A percentile compares a stretch with the other conserved stretches of the same genome.
These are phyloP conservation scores for Chimonanthus praecox DNA, from an alignment of 164 flowering plant genomes.

Conservation along the genomic window DNA sequence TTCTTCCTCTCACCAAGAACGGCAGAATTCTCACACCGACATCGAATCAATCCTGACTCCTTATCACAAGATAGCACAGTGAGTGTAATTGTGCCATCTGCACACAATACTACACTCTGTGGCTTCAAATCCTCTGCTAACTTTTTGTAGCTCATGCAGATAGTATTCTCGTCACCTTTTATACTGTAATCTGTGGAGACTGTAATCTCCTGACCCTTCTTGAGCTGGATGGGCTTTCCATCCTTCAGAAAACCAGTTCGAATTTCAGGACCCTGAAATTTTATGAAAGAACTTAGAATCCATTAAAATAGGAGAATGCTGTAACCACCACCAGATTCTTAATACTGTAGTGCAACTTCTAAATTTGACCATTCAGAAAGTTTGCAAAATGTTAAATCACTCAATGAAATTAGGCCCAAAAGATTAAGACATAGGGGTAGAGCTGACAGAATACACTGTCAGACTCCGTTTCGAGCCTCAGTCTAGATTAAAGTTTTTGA, in stretches of 20 bases:
- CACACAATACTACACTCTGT: constrained; percentile 18
- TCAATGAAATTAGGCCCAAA: too few species aligned
- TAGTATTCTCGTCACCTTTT: constrained; percentile 52
- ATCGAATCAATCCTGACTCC: constrained; percentile 58
- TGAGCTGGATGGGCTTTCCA: constrained; percentile 53
- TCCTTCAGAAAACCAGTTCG: constrained; percentile 67
- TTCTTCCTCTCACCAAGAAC: constrained; percentile 70
- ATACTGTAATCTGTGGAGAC: constrained; percentile 51
- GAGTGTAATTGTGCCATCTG: constrained; percentile 27
- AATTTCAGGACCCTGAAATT: constrained; percentile 65
- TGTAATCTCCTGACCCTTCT: constrained; percentile 60
- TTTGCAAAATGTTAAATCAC: too few species aligned
- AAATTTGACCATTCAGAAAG: too few species aligned
- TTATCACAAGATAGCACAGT: constrained; percentile 62
- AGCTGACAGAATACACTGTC: too few species aligned
- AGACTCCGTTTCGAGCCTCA: too few species aligned
- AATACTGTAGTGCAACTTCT: neutral
- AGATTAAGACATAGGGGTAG: too few species aligned
- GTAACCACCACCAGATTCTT: neutral
- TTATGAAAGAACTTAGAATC: neutral
- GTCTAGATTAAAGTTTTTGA: too few species aligned
- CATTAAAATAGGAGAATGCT: neutral
- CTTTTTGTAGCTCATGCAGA: constrained; percentile 47
- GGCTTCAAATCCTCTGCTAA: constrained; percentile 22
- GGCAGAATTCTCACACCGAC: constrained; percentile 78